Base-by-base conservation (phyloP, 768 basidiomycete species). In the Psilocybe sp. region DNA sequence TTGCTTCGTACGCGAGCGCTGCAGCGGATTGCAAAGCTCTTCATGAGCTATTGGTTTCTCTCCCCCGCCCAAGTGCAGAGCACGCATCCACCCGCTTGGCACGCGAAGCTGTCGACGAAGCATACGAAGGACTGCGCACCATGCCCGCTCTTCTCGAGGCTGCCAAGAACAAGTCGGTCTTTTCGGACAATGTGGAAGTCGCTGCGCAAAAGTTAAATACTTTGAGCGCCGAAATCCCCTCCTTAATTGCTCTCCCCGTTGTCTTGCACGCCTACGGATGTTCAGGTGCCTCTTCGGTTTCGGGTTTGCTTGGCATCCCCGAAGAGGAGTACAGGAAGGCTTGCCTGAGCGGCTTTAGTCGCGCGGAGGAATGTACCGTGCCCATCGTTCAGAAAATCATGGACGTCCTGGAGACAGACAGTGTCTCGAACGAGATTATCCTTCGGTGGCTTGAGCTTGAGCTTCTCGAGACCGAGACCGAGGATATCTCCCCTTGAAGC, bases 21-120 rank as follows among this genome's bases (percentile, higher is more conserved):
- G 77, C 79, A 2, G 66, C 72, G 3, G 89, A 92, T 52, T 80
- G 81, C 5, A 79, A 78, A 20, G 76, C 77, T 2, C 64, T 89
- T n/a, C 81, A 71, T 61, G 80, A 86, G 40, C 70, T 89, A 20
- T 69, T 92, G 39, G 70, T 64, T 40, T 64, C 68, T 19, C 71
- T 92, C 33, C 87, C 89, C 16, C 77, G 81, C 8, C 89, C 90
- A 31, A 61, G 55, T 12, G 66, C 67, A n/a, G 74, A 74, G 43
- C 77, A 72, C 28, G 73, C 72, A 52, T 62, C 68, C 9, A 76
- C 78, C 9, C 71, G 70, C 19, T 64, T 88, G 8, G 89, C 90
- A n/a, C 74, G 77, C 36, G 89, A 92, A 62, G 90, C 87, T 5
- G 88, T 92, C 9, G 84, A 87, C 47, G 89, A 91, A 59, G 90